These are phyloP conservation scores for Potentilla sterilis DNA, from an alignment of 306 rosid species.

Conservation along the genomic window DNA sequence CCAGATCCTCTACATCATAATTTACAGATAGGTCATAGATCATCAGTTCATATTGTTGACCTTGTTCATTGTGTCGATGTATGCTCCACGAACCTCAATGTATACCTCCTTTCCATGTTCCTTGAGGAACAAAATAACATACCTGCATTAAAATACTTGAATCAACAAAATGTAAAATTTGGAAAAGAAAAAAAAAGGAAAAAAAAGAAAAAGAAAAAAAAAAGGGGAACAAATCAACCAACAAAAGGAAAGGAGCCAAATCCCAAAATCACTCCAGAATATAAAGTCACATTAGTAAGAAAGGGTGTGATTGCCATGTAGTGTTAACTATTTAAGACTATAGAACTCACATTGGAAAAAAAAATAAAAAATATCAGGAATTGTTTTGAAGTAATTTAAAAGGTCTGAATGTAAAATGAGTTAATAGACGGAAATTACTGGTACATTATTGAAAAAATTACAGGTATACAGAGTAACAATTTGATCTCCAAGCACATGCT, in stretches of 20 bases:
- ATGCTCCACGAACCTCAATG: conserved; percentile 84
- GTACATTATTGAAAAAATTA: neutral
- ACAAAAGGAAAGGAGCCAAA: neutral
- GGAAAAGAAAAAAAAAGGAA: neutral
- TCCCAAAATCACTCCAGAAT: conserved; percentile 21
- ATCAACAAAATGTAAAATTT: conserved; percentile 23
- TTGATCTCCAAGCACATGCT: neutral
- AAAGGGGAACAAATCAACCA: neutral
- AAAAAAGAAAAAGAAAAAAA: neutral
- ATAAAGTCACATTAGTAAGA: conserved; percentile 15
- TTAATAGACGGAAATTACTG: neutral
- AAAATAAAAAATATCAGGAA: neutral
- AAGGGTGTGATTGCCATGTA: conserved; percentile 12
- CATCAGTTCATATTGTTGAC: conserved; percentile 27
- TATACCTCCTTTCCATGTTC: conserved; percentile 90
- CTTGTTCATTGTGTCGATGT: conserved; percentile 96
- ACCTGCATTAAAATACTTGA: conserved; percentile 51
- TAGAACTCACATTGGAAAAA: neutral
- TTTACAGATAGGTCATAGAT: conserved; percentile 16
- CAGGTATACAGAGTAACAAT: neutral
- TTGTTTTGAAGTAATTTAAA: neutral
- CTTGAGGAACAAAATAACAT: conserved; percentile 74
- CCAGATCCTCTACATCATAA: neutral
- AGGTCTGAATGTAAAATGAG: neutral
- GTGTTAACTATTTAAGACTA: neutral